A percentile compares a stretch with the other conserved stretches of the same genome.
Conservation (phyloP, 495 filamentous ascomycete species). For the Penicillium pancosmium region DNA sequence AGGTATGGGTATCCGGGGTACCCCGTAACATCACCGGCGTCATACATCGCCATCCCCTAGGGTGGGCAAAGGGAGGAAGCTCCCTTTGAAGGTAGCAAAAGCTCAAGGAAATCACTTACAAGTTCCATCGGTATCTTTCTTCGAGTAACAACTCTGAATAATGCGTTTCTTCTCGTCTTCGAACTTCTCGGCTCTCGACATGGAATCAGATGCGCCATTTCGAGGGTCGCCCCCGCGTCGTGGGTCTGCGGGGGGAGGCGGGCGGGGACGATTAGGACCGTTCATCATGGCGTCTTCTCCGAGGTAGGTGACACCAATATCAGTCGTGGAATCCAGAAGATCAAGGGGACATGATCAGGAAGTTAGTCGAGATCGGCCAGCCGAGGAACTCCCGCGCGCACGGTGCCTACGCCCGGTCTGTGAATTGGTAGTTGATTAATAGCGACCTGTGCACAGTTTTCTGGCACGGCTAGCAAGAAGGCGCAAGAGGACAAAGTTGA, state of each 20-base stretch:
- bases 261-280: conserved; percentile 39
- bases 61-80: neutral
- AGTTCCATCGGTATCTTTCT: conserved; percentile 79
- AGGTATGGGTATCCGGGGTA: neutral
- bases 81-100: neutral
- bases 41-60: conserved; percentile 15
- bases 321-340: conserved; percentile 30
- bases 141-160: conserved; percentile 87
- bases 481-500: neutral
- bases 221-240: conserved; percentile 39
- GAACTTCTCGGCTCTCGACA: conserved; percentile 82
- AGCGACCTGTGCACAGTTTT: neutral
- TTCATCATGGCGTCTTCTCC: conserved; percentile 37
- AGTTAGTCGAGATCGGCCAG: conserved; percentile 19
- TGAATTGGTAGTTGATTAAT: conserved; percentile 9
- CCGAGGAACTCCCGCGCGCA: conserved; percentile 20
- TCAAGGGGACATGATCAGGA: conserved; percentile 45
- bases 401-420: conserved; percentile 16
- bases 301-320: conserved; percentile 26
- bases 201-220: conserved; percentile 38
- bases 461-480: neutral
- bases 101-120: conserved; percentile 53
- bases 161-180: conserved; percentile 96
- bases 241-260: conserved; percentile 30
- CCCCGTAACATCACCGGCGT: conserved; percentile 8